These are phyloP conservation scores for Stenocarpella maydis DNA, from an alignment of 2,329 filamentous ascomycete genomes.

Conservation along the genomic window DNA sequence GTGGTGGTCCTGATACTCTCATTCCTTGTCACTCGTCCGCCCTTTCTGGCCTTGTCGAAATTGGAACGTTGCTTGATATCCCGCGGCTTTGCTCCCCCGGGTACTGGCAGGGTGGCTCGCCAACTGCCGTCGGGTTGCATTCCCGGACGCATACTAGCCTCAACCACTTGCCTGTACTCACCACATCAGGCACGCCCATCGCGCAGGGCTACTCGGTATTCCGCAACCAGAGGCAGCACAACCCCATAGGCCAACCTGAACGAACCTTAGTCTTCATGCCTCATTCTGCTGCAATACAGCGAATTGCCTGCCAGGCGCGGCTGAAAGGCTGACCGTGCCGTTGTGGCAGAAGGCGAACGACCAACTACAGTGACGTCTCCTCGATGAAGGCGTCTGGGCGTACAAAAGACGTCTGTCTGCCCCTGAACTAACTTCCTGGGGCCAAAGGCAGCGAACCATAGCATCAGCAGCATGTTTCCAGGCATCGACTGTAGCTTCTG, in stretches of 20 bases:
- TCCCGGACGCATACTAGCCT: conserved; percentile 12
- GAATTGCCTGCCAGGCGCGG: neutral
- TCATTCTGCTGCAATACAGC: neutral
- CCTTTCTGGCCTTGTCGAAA: neutral
- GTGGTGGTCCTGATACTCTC: neutral
- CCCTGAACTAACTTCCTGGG: conserved; percentile 18
- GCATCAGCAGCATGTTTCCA: neutral
- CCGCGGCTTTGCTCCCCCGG: conserved; percentile 5
- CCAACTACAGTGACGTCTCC: neutral
- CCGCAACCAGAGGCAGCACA: neutral
- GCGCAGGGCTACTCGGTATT: neutral
- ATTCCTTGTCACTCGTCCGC: neutral
- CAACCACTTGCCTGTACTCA: neutral
- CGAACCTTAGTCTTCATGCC: neutral
- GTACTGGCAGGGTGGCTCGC: conserved; percentile 14
- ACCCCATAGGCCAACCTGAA: neutral
- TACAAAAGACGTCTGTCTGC: neutral
- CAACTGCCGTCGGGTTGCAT: conserved; percentile 21
- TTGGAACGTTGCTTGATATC: conserved; percentile 4
- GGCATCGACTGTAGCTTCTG: conserved; percentile 1
- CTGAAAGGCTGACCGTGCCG: neutral
- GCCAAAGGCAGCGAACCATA: neutral
- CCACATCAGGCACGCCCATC: no score
- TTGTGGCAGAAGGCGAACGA: neutral
- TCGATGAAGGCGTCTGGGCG: neutral